Conservation (phyloP, 331 rosid species). For the Rhamnella rubrinervis region DNA sequence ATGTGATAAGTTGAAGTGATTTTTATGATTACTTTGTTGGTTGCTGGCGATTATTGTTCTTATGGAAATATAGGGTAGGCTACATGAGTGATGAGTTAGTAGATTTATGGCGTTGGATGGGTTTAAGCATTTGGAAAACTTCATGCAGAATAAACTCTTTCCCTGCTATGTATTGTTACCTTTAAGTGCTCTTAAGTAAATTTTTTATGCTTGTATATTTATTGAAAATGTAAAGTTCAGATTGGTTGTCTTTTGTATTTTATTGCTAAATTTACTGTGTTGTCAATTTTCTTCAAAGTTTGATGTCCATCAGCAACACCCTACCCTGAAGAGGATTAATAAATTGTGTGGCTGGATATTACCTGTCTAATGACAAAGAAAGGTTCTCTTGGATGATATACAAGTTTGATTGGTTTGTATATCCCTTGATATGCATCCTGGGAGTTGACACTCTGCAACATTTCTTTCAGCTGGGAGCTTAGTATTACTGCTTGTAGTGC, state of each 20-base stretch:
- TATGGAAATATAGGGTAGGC: no score
- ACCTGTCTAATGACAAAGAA: conserved; percentile 89
- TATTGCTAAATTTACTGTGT: neutral
- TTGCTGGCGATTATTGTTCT: no score
- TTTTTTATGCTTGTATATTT: neutral
- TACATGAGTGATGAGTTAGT: neutral
- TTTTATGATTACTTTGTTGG: no score
- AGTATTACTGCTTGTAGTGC: conserved; percentile 62
- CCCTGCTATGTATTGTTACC: no score
- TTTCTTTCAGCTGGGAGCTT: conserved; percentile 78
- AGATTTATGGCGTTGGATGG: neutral
- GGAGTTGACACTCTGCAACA: conserved; percentile 56
- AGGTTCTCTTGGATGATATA: conserved; percentile 81
- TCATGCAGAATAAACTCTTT: neutral
- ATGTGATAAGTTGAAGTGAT: no score
- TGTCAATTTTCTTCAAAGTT: neutral
- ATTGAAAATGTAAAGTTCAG: neutral
- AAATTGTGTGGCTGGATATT: conserved; percentile 24
- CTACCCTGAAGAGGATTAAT: neutral
- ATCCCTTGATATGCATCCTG: conserved; percentile 48
- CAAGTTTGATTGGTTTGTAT: conserved; percentile 72
- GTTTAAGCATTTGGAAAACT: neutral
- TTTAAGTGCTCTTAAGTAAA: neutral
- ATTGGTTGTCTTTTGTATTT: neutral
- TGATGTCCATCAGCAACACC: neutral